These are phyloP conservation scores for Niveomyces coronatus DNA, from an alignment of 2,329 filamentous ascomycete genomes.

Conservation along the genomic window DNA sequence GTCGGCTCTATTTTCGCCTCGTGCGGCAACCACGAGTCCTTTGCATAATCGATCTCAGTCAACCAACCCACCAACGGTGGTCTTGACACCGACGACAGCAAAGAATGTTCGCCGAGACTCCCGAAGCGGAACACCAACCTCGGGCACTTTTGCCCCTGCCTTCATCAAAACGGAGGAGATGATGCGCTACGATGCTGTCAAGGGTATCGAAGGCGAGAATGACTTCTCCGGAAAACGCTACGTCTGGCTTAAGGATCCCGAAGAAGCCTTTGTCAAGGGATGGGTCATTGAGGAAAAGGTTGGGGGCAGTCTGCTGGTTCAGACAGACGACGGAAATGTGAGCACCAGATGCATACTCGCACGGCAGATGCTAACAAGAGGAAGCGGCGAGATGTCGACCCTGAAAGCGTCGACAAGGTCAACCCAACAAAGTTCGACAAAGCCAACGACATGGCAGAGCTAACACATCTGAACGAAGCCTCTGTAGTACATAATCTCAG, in stretches of 20 bases:
- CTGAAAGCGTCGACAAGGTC: slow-evolving; percentile 91
- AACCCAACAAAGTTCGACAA: slow-evolving; percentile 99
- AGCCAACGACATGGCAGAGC: slow-evolving; percentile 96
- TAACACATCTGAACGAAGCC: slow-evolving; percentile 95
- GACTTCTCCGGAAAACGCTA: slow-evolving; percentile 98
- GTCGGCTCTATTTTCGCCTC: slow-evolving; percentile 56
- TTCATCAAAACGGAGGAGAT: slow-evolving; percentile 88
- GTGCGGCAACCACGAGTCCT: slow-evolving; percentile 28
- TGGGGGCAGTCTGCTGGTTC: slow-evolving; percentile 63
- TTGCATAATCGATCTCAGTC: slow-evolving; percentile 63
- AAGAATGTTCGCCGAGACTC: slow-evolving; percentile 48
- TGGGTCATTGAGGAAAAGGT: slow-evolving; percentile 78
- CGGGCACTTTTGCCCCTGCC: slow-evolving; percentile 84
- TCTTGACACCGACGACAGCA: slow-evolving; percentile 27
- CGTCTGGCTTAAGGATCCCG: slow-evolving; percentile 87
- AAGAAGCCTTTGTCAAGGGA: slow-evolving; percentile 82
- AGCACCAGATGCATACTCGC: slow-evolving; percentile 22
- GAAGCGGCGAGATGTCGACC: slow-evolving; percentile 76
- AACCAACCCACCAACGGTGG: slow-evolving; percentile 39
- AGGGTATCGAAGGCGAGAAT: slow-evolving; percentile 88
- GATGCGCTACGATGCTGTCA: slow-evolving; percentile 45
- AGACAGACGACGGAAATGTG: slow-evolving; percentile 87
- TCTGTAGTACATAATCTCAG: slow-evolving; percentile 96
- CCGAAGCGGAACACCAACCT: slow-evolving; percentile 50
- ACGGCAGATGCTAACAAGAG: slow-evolving; percentile 12